phyloP scores from a whole-genome alignment of 192 early-diverging fungal species.

The Ambispora gerdemannii region DNA sequence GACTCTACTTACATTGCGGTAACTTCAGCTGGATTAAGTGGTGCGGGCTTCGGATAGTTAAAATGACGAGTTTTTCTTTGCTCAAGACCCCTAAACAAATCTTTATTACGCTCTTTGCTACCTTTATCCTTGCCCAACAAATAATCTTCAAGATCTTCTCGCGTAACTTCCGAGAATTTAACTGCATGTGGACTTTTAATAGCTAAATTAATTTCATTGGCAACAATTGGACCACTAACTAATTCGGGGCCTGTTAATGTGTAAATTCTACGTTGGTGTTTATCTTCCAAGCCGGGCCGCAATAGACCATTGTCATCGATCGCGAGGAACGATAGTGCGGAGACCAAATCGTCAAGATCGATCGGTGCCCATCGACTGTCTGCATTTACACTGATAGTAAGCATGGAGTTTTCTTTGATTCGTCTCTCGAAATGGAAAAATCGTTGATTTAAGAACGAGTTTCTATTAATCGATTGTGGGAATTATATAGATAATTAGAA shows the following conservation, averaged over 20 bases:
- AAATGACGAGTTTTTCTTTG: background rate
- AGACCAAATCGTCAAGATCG: conserved; percentile 3
- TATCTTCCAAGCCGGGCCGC: background rate
- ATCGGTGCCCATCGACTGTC: background rate
- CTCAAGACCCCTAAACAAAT: background rate
- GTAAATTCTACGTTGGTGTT: conserved; percentile 3
- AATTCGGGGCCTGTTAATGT: background rate
- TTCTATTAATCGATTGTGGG: background rate
- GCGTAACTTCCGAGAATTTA: background rate
- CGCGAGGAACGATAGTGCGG: background rate
- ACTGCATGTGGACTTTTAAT: background rate
- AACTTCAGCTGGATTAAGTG: background rate
- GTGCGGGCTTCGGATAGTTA: background rate
- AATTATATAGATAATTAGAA: background rate
- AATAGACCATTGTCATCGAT: background rate
- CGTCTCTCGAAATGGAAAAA: background rate
- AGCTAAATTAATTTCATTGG: background rate
- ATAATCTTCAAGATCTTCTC: background rate
- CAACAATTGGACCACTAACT: background rate
- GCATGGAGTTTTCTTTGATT: background rate
- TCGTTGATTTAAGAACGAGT: background rate
- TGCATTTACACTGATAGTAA: background rate
- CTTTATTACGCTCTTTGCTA: background rate
- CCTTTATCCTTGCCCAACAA: background rate
- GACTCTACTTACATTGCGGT: background rate